These are phyloP conservation scores for Solanum virginianum DNA, from an alignment of 257 asterid genomes.

Conservation along the genomic window DNA sequence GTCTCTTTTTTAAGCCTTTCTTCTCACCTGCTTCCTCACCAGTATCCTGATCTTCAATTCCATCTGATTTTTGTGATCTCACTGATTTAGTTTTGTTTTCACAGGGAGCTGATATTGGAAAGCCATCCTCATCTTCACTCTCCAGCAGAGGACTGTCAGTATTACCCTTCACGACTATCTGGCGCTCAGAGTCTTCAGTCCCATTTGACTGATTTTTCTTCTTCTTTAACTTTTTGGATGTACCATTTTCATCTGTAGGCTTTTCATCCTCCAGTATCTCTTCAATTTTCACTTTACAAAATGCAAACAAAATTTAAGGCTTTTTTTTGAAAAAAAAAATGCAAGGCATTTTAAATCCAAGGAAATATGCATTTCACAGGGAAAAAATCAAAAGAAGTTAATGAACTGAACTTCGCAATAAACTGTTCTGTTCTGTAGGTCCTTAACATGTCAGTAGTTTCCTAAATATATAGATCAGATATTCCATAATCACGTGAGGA, in stretches of 20 bases:
- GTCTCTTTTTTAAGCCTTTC: conserved; percentile 38
- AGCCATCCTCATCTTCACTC: conserved; percentile 96
- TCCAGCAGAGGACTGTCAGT: conserved; percentile 31
- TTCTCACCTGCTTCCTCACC: conserved; percentile 17
- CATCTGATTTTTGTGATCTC: conserved; percentile 10
- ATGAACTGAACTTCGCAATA: not conserved
- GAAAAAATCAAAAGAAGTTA: not conserved
- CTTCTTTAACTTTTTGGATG: conserved; percentile 37
- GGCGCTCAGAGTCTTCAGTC: conserved; percentile 23
- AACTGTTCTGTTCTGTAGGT: not conserved
- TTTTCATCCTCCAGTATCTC: conserved; percentile 76
- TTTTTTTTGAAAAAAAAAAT: not conserved
- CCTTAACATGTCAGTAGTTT: not conserved
- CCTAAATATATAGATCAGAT: not conserved
- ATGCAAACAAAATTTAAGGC: not conserved
- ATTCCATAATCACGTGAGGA: not conserved
- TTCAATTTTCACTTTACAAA: conserved; percentile 59
- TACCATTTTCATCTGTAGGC: conserved; percentile 24
- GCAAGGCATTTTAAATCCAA: not conserved
- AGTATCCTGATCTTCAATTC: conserved; percentile 4
- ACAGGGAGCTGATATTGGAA: conserved; percentile 37
- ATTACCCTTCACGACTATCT: conserved; percentile 36
- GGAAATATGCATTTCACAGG: not conserved
- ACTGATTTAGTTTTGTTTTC: conserved; percentile 14
- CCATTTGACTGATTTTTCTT: conserved; percentile 27